A percentile compares a stretch with the other conserved stretches of the same genome.
These are phyloP conservation scores for Colletotrichum musicola DNA, from an alignment of 2,329 filamentous ascomycete species.

Conservation along the genomic window DNA sequence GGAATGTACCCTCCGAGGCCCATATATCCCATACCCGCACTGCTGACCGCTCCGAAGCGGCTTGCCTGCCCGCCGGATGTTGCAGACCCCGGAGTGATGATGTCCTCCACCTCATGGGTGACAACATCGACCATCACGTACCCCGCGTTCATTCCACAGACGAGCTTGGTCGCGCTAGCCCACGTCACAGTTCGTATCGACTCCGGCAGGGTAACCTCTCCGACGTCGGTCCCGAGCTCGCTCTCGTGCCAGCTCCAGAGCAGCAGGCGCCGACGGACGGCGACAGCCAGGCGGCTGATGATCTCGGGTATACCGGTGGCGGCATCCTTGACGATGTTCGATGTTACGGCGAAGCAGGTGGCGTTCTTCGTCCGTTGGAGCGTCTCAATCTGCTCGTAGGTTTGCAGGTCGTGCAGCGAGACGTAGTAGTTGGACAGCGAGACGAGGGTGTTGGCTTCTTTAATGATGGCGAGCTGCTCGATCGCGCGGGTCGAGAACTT, in stretches of 20 bases:
- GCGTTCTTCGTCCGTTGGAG: constrained; percentile 89
- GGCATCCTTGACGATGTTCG: constrained; percentile 92
- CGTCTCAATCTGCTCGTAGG: constrained; percentile 83
- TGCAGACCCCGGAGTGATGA: constrained; percentile 81
- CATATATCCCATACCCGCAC: constrained; percentile 95
- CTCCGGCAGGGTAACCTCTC: constrained; percentile 84
- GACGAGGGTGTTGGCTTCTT: constrained; percentile 91
- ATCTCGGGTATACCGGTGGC: constrained; percentile 91
- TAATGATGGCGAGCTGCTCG: constrained; percentile 94
- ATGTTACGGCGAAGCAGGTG: constrained; percentile 90
- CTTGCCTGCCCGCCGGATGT: constrained; percentile 72
- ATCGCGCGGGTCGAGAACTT: constrained; percentile 92
- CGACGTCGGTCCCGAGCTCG: constrained; percentile 80
- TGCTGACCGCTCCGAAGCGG: constrained; percentile 85
- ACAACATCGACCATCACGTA: constrained; percentile 91
- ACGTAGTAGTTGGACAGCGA: constrained; percentile 92
- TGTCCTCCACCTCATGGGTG: constrained; percentile 79
- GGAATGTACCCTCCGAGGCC: constrained; percentile 92
- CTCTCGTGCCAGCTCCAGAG: constrained; percentile 98
- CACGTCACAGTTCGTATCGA: constrained; percentile 91
- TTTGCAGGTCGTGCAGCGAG: constrained; percentile 89
- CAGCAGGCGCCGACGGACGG: constrained; percentile 89
- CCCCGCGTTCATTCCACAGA: constrained; percentile 91
- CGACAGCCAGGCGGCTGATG: constrained; percentile 90
- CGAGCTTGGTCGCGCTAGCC: constrained; percentile 86